Base-by-base conservation (phyloP, 2,329 filamentous ascomycete species). In the Epichloe amarillans region DNA sequence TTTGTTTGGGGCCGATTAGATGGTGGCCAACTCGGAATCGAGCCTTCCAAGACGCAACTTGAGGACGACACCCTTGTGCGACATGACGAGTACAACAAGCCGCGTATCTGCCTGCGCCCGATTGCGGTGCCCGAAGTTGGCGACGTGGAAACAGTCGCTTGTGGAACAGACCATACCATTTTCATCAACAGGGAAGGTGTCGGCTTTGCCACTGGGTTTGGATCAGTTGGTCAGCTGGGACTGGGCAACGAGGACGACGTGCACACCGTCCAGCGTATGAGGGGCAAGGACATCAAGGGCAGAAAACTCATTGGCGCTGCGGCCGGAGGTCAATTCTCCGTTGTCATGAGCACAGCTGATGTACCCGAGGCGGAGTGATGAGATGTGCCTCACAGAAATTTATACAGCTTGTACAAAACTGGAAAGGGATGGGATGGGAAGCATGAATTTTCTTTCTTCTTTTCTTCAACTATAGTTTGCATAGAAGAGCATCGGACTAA, bases 281-380 rank as follows among this genome's bases (percentile, higher is more conserved):
- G 94, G 61, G 95, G 95, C 70, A 86, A 83, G 12, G 89, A 88
- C 41, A 79, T 93, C 30, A 77, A 82, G 33, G 86, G 80, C 41
- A 83, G 84, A 68, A 81, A 83, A 65, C 74, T 96, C 42, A 75
- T 82, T 36, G 88, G 77, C 68, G 86, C 86, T n/a, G 87, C 86
- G 42, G 84, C 84, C n/a, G 90, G 91, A 56, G 89, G 89, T 5
- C 90, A 96, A 63, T 96, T 81, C 65, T 84, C 82, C 1, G 68
- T 87, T 23, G 59, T 87, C n/a, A 72, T 75, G 10, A 75, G 75
- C 49, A 62, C 63, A 53, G 58, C 69, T 23, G 62, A 41, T 15
- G 47, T 40, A 3, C 43, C 51, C 21, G 19, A 47, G 47, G 23
- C 37, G 36, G 50, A 49, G 33, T 49, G 17, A 19, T 6, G 21